Base-by-base conservation (phyloP, 306 rosid species). In the Cucurbita maxima region DNA sequence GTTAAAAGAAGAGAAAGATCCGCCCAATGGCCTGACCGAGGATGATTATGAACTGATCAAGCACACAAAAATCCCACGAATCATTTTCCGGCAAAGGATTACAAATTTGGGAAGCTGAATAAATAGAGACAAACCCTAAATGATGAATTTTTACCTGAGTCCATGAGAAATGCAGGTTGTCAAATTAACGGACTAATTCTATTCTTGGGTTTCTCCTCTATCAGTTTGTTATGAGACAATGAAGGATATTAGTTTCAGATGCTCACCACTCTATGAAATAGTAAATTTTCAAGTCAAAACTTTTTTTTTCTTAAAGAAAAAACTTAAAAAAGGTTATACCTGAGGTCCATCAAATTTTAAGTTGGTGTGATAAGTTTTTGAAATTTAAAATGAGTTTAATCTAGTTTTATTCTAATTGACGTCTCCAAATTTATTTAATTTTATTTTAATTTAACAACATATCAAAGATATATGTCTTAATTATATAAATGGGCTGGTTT, bases 21-120 rank as follows among this genome's bases (percentile, higher is more conserved):
- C 22, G 12, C 73, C 73, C 73, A 69, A 69, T 48, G 73, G 73
- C 73, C 73, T 48, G 73, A 69, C 8, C 22, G 73, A 57, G 73
- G 73, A 69, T 19, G 7, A 11, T 45, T 67, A 45, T 34, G 67
- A 4, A 4, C 43, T 58, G 34, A 58, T 59, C 20, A 0, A 69
- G 57, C 8, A 69, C 38, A 68, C 20, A 69, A 48, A 7, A 22
- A 69, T 69, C 73, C 73, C 57, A 13, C 73, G 1, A 69, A 48
- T 69, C 73, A 69, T 69, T 22, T 12, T 12, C 13, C 58, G 73
- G 73, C 73, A 16, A 69, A 25, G 56, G 56, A 0, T 7, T 69
- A 15, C 20, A 15, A 14, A 6, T 16, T 13, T 25, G 7, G 69
- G 44, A 7, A 38, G 4, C 19, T 10, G 25, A 4, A 37, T 69